Conservation (phyloP, 257 asterid genomes). For the Solanum pimpinellifolium region DNA sequence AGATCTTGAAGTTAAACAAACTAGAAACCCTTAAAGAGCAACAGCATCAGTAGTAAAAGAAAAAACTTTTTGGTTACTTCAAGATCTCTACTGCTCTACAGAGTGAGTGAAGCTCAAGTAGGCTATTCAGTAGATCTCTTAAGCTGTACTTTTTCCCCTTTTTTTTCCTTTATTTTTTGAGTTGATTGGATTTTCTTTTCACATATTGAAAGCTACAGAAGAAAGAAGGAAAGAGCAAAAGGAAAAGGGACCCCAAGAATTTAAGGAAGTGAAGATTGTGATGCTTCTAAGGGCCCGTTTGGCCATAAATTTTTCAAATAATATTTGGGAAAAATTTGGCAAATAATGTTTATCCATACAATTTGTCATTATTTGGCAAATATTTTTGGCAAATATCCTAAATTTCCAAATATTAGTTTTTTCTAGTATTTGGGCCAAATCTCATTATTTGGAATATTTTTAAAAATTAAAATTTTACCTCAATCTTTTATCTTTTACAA, state of each 20-base stretch:
- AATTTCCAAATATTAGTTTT: too few relatives aligned
- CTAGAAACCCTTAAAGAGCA: conserved; percentile 24
- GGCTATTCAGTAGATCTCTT: conserved; percentile 16
- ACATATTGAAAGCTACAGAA: conserved; percentile 1
- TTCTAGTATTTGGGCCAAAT: too few relatives aligned
- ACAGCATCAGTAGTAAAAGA: conserved; percentile 23
- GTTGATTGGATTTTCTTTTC: neutral
- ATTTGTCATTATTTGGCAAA: too few relatives aligned
- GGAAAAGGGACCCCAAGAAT: neutral
- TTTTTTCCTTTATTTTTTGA: neutral
- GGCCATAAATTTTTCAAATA: too few relatives aligned
- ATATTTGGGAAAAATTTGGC: too few relatives aligned
- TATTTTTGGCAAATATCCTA: too few relatives aligned
- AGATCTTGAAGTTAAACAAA: conserved; percentile 46
- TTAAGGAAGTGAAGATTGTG: conserved; percentile 8
- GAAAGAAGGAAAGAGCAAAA: neutral
- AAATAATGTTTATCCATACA: too few relatives aligned
- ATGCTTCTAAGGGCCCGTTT: too few relatives aligned
- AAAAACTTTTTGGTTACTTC: conserved; percentile 39
- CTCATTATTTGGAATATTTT: too few relatives aligned
- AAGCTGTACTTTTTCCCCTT: neutral
- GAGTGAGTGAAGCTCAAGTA: neutral
- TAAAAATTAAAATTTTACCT: too few relatives aligned
- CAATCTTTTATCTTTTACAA: too few relatives aligned
- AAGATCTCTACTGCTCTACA: neutral